These are phyloP conservation scores for Gyromitra esculenta DNA, from an alignment of 2,329 filamentous ascomycete genomes.

Conservation along the genomic window DNA sequence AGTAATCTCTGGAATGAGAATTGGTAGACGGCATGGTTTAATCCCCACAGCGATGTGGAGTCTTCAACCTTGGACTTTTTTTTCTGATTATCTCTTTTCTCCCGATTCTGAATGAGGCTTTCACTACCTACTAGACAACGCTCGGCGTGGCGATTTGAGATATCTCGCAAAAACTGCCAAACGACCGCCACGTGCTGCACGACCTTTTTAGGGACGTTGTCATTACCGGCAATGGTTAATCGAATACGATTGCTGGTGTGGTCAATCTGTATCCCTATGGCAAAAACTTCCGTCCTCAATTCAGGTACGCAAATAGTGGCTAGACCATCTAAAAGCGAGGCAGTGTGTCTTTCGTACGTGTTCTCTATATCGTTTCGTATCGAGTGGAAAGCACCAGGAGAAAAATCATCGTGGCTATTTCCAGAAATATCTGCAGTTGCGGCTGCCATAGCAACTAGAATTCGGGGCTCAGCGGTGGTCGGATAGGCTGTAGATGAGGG, in stretches of 20 bases:
- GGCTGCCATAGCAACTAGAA: background rate
- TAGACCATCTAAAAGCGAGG: constrained; percentile 15
- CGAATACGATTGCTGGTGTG: background rate
- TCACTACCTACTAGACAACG: background rate
- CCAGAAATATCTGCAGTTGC: background rate
- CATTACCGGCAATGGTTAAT: constrained; percentile 24
- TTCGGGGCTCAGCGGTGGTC: background rate
- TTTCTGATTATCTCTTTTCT: background rate
- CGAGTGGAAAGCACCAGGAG: background rate
- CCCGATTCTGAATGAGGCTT: background rate
- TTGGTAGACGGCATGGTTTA: constrained; percentile 13
- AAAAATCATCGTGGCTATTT: background rate
- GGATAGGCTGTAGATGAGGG: background rate
- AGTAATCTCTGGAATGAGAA: constrained; percentile 5
- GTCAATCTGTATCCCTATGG: constrained; percentile 26
- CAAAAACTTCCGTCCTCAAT: background rate
- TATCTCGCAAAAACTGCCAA: constrained; percentile 13
- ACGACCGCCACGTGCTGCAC: background rate
- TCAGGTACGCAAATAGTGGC: constrained; percentile 9
- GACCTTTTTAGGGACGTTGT: background rate
- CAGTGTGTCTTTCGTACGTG: background rate
- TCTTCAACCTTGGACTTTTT: background rate
- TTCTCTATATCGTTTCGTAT: background rate
- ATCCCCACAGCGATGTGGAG: background rate
- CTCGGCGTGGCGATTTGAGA: background rate